These are phyloP conservation scores for Trametes hirsuta DNA, from an alignment of 1,284 basidiomycete species.

Conservation along the genomic window DNA sequence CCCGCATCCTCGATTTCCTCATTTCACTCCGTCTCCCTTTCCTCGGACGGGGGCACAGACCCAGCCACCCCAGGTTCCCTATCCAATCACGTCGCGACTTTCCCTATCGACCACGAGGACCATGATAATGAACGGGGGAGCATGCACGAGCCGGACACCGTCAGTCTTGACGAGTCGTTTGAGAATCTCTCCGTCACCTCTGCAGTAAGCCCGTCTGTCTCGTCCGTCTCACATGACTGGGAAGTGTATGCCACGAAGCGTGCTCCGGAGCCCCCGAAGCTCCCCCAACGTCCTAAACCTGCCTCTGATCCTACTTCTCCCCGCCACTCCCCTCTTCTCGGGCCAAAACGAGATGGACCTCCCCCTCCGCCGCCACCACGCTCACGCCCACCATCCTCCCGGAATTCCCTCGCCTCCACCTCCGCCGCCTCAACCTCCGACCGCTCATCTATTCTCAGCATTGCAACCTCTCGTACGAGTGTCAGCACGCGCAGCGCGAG, in stretches of 20 bases:
- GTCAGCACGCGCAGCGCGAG: slow-evolving; percentile 37
- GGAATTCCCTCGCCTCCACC: slow-evolving; percentile 30
- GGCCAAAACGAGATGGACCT: slow-evolving; percentile 28
- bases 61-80: slow-evolving; percentile 45
- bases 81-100: slow-evolving; percentile 49
- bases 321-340: slow-evolving; percentile 25
- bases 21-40: slow-evolving; percentile 80
- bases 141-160: slow-evolving; percentile 49
- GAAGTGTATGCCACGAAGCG: slow-evolving; percentile 34
- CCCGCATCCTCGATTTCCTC: slow-evolving; percentile 75
- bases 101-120: slow-evolving; percentile 47
- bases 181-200: slow-evolving; percentile 62
- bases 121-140: slow-evolving; percentile 30
- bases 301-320: slow-evolving; percentile 25
- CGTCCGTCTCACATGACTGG: slow-evolving; percentile 36
- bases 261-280: slow-evolving; percentile 48
- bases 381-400: slow-evolving; percentile 28
- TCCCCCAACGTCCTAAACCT: slow-evolving; percentile 53
- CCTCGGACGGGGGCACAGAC: slow-evolving; percentile 62
- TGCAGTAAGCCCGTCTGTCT: slow-evolving; percentile 29
- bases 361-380: slow-evolving; percentile 27
- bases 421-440: slow-evolving; percentile 52
- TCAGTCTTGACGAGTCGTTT: slow-evolving; percentile 69
- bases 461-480: slow-evolving; percentile 50
- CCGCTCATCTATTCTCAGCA: slow-evolving; percentile 65